Conservation (phyloP, 2,329 filamentous ascomycete genomes). For the Xylaria sp. region DNA sequence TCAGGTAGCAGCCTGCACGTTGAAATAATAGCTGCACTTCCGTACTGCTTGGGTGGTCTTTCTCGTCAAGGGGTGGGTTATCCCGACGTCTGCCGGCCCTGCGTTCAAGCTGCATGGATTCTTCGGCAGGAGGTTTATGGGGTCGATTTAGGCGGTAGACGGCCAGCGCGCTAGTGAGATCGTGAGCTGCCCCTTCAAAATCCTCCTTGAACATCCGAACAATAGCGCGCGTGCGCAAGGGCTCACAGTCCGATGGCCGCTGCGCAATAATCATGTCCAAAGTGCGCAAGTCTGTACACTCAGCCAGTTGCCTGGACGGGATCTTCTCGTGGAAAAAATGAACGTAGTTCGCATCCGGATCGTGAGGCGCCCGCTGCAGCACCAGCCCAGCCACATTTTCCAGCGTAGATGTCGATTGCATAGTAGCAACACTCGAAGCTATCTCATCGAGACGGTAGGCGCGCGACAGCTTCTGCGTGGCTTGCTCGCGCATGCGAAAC, state of each 20-base stretch:
- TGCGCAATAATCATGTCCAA: constrained; percentile 75
- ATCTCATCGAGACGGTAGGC: constrained; percentile 87
- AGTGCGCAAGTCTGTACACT: constrained; percentile 74
- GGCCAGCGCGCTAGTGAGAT: constrained; percentile 75
- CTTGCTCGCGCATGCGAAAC: constrained; percentile 83
- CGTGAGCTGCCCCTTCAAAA: constrained; percentile 73
- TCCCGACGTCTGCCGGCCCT: constrained; percentile 50
- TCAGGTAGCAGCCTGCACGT: constrained; percentile 77
- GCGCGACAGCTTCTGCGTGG: constrained; percentile 78
- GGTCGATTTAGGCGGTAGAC: constrained; percentile 64
- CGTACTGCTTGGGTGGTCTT: constrained; percentile 76
- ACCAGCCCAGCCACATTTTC: constrained; percentile 81
- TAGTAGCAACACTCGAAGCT: constrained; percentile 82
- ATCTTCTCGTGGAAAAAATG: constrained; percentile 95
- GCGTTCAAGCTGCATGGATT: constrained; percentile 61
- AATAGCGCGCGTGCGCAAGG: constrained; percentile 77
- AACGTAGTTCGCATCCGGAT: constrained; percentile 84
- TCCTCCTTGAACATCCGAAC: constrained; percentile 82
- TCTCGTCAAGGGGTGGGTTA: constrained; percentile 48
- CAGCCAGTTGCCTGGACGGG: constrained; percentile 76
- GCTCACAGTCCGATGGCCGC: constrained; percentile 71
- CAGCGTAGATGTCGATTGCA: constrained; percentile 81
- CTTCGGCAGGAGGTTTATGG: constrained; percentile 57
- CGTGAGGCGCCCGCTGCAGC: constrained; percentile 73
- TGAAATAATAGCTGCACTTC: constrained; percentile 82